phyloP scores from a whole-genome alignment of 2,329 filamentous ascomycete genomes.

The Bipolaris sorokiniana region DNA sequence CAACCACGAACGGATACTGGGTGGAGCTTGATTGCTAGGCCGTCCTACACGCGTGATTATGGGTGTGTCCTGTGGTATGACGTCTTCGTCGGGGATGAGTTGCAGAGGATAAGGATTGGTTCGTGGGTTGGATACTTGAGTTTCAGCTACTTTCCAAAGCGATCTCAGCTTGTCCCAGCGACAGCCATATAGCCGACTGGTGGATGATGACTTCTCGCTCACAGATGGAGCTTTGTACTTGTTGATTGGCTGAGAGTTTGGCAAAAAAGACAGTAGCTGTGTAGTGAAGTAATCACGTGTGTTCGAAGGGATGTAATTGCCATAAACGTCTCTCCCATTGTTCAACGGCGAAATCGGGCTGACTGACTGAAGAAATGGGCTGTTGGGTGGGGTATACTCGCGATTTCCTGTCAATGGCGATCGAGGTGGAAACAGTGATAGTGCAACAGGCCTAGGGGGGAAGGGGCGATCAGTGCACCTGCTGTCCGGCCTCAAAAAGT shows the following conservation, averaged over 20 bases:
- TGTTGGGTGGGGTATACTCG: conserved; percentile 8
- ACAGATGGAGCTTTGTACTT: not conserved
- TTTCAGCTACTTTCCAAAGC: conserved; percentile 8
- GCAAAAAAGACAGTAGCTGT: not conserved
- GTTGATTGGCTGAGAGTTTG: not conserved
- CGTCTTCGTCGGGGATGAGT: not conserved
- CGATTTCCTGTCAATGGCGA: conserved; percentile 6
- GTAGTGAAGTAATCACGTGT: conserved; percentile 10
- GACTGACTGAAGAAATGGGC: not conserved
- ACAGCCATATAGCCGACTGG: conserved; percentile 1
- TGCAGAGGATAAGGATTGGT: not conserved
- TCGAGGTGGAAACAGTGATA: conserved; percentile 11
- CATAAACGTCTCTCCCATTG: conserved; percentile 23
- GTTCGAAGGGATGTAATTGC: conserved; percentile 22
- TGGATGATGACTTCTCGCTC: not conserved
- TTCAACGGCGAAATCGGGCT: conserved; percentile 17
- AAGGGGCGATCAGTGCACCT: not conserved
- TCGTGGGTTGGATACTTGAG: not conserved
- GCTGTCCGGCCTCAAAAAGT: not conserved
- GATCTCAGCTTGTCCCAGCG: conserved; percentile 1
- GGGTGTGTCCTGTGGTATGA: not conserved
- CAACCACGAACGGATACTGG: conserved; percentile 4
- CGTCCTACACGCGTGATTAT: not conserved
- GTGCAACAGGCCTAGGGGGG: not conserved
- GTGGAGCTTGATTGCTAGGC: not conserved